These are phyloP conservation scores for Ligustrum vulgare DNA, from an alignment of 257 asterid genomes.

Conservation along the genomic window DNA sequence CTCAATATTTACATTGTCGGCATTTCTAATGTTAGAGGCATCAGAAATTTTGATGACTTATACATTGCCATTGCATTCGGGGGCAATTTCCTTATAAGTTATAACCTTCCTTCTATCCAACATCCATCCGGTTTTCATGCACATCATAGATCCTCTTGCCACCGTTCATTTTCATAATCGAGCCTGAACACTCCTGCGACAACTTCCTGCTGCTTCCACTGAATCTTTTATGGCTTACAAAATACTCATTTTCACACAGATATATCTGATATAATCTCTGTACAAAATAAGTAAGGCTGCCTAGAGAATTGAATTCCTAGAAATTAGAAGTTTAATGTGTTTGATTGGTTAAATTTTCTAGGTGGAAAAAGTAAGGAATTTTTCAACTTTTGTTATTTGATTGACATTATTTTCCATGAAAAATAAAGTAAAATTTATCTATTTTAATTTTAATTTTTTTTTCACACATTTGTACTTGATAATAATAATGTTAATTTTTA, in stretches of 20 bases:
- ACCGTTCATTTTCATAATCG: constrained; percentile 26
- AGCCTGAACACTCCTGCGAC: constrained; percentile 46
- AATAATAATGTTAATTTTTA: no score
- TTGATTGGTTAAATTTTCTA: no score
- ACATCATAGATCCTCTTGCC: constrained; percentile 24
- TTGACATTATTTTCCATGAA: no score
- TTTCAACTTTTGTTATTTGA: no score
- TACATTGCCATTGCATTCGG: constrained; percentile 19
- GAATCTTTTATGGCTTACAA: constrained; percentile 26
- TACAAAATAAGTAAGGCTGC: constrained; percentile 20
- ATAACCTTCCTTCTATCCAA: constrained; percentile 34
- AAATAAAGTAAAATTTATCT: no score
- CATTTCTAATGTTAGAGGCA: constrained; percentile 33
- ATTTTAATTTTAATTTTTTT: no score
- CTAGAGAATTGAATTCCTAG: no score
- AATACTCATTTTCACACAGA: constrained; percentile 26
- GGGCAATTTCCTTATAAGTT: constrained; percentile 15
- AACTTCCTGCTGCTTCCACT: constrained; percentile 53
- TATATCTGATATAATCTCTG: constrained; percentile 46
- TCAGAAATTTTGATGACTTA: constrained; percentile 28
- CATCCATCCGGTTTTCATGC: constrained; percentile 27
- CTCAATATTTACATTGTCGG: constrained; percentile 19
- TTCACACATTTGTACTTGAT: no score
- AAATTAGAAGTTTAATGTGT: no score
- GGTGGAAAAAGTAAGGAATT: no score